Evolutionary conservation across 2,329 filamentous ascomycete genomes (phyloP).

Genomic region (Fusarium musae): DNA sequence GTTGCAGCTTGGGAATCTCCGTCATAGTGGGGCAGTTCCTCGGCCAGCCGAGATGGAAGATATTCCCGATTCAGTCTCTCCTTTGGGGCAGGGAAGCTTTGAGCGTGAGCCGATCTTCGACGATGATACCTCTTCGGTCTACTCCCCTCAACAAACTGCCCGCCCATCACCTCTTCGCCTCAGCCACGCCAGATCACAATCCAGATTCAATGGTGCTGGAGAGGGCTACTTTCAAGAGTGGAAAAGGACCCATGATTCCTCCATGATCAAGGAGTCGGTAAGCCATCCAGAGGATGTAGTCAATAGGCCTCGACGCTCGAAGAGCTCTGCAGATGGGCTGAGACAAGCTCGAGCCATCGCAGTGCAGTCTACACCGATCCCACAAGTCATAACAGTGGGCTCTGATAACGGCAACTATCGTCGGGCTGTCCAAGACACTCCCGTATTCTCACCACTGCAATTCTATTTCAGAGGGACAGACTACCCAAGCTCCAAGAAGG

Average conservation of each 20-base stretch:
- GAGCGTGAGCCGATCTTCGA: conserved; percentile 18
- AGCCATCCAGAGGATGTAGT: conserved; percentile 21
- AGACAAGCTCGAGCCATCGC: conserved; percentile 22
- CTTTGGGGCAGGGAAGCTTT: conserved; percentile 38
- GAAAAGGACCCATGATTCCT: conserved; percentile 37
- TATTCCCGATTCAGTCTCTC: conserved; percentile 42
- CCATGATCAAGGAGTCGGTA: conserved; percentile 27
- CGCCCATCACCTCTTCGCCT: conserved; percentile 39
- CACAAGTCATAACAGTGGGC: conserved; percentile 22
- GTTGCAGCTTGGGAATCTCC: conserved; percentile 38
- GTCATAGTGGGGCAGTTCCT: conserved; percentile 1
- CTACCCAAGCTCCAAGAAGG: conserved; percentile 53
- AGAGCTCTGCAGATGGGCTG: conserved; percentile 45
- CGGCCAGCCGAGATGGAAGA: conserved; percentile 34
- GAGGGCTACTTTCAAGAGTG: conserved; percentile 44
- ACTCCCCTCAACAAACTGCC: conserved; percentile 36
- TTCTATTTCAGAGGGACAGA: conserved; percentile 55
- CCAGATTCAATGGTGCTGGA: conserved; percentile 32
- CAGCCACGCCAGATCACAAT: conserved; percentile 31
- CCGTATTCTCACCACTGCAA: conserved; percentile 56
- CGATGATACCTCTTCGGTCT: conserved; percentile 38
- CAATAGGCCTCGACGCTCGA: conserved; percentile 43
- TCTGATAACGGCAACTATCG: conserved; percentile 4
- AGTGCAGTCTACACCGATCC: conserved; percentile 21
- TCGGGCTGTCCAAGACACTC: conserved; percentile 25